A percentile compares a stretch with the other conserved stretches of the same genome.
Conservation (phyloP, 2,329 filamentous ascomycete species). For the Fusarium nisikadoi region DNA sequence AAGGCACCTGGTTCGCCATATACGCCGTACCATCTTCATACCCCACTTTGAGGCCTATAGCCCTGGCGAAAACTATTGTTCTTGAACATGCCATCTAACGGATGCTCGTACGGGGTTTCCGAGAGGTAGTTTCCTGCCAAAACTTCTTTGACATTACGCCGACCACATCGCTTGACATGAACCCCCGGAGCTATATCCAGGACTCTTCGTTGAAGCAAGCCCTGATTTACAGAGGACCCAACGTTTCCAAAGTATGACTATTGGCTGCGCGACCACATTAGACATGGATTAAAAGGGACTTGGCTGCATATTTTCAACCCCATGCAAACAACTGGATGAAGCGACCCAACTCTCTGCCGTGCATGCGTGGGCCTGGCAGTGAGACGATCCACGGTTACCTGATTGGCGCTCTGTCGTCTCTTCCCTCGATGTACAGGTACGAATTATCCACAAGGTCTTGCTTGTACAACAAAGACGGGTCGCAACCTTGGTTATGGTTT, state of each 20-base stretch:
- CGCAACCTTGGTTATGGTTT: no score
- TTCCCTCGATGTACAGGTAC: no score
- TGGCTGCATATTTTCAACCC: background rate
- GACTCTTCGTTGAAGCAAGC: background rate
- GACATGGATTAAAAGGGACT: background rate
- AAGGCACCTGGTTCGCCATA: background rate
- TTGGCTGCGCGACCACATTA: background rate
- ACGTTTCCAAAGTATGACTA: background rate
- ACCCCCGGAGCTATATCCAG: accelerated
- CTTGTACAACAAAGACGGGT: no score
- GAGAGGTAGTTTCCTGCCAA: background rate
- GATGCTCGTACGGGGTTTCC: accelerated
- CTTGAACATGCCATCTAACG: accelerated
- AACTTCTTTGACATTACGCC: background rate
- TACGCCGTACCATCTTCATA: background rate
- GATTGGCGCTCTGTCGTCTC: no score
- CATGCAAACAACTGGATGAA: background rate
- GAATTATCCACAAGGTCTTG: no score
- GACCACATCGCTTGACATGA: background rate
- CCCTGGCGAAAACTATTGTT: accelerated
- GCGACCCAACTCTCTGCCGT: no score
- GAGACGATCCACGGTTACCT: no score
- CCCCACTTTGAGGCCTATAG: background rate
- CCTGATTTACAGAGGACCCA: background rate
- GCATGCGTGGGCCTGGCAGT: no score